Conservation (phyloP, 768 basidiomycete species). For the Mycena sanguinolenta region DNA sequence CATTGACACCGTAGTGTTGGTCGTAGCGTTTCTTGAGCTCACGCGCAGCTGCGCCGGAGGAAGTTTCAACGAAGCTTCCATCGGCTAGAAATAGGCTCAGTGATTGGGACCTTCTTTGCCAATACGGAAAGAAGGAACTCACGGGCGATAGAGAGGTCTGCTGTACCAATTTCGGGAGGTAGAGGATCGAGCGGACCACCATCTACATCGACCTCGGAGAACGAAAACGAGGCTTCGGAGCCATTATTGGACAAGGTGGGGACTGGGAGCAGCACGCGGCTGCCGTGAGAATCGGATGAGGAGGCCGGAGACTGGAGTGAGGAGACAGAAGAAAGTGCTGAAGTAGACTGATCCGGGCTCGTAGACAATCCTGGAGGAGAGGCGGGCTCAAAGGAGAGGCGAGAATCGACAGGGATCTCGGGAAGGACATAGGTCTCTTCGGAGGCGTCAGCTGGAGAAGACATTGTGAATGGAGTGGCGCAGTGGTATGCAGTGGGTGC, state of each 20-base stretch:
- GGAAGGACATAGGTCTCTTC: conserved; percentile 17
- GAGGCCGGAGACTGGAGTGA: conserved; percentile 32
- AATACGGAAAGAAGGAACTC: conserved; percentile 41
- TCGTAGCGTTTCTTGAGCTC: conserved; percentile 86
- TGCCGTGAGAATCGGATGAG: conserved; percentile 34
- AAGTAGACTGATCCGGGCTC: conserved; percentile 21
- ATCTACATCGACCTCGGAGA: conserved; percentile 59
- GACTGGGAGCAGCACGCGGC: conserved; percentile 58
- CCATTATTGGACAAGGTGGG: conserved; percentile 53
- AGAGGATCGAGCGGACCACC: conserved; percentile 53
- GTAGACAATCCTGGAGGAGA: conserved; percentile 30
- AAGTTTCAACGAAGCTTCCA: conserved; percentile 84
- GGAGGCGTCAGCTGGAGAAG: conserved; percentile 19
- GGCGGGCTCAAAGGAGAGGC: conserved; percentile 24
- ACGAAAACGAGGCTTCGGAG: conserved; percentile 58
- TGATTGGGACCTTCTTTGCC: conserved; percentile 24
- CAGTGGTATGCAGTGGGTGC: conserved; percentile 15
- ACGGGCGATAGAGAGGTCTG: conserved; percentile 73
- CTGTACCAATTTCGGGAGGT: conserved; percentile 65
- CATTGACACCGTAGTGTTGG: conserved; percentile 73
- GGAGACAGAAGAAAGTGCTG: conserved; percentile 26
- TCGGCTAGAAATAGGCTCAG: conserved; percentile 61
- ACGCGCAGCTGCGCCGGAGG: conserved; percentile 80
- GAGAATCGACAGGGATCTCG: conserved; percentile 21
- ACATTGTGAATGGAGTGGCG: conserved; percentile 20